These are phyloP conservation scores for Alternaria brassicicola DNA, from an alignment of 2,329 filamentous ascomycete genomes.

Conservation along the genomic window DNA sequence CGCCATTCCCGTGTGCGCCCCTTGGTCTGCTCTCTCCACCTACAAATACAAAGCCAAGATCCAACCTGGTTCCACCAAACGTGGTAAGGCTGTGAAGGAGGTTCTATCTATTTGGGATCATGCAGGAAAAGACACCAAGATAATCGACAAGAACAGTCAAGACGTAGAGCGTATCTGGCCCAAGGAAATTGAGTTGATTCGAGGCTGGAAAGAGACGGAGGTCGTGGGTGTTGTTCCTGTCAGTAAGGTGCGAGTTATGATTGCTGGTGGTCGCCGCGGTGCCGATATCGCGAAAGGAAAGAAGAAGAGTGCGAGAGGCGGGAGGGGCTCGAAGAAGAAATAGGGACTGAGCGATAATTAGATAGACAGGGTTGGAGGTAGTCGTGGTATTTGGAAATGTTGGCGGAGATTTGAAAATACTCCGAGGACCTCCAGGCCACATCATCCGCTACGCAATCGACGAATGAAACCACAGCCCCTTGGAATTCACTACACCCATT, in stretches of 20 bases:
- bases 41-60: slow-evolving; percentile 96
- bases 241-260: slow-evolving; percentile 79
- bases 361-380: neutral
- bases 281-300: slow-evolving; percentile 38
- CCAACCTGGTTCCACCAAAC: slow-evolving; percentile 87
- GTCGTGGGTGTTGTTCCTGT: slow-evolving; percentile 81
- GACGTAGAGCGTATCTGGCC: slow-evolving; percentile 80
- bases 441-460: neutral
- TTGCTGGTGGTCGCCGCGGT: slow-evolving; percentile 54
- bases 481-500: neutral
- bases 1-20: slow-evolving; percentile 67
- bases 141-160: slow-evolving; percentile 54
- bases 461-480: neutral
- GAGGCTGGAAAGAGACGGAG: slow-evolving; percentile 80
- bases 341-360: neutral
- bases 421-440: neutral
- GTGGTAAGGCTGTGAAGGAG: slow-evolving; percentile 92
- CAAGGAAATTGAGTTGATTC: slow-evolving; percentile 82
- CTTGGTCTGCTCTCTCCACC: slow-evolving; percentile 66
- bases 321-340: slow-evolving; percentile 42
- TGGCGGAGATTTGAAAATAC: neutral
- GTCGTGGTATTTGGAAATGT: neutral
- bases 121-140: slow-evolving; percentile 61
- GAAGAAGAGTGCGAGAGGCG: slow-evolving; percentile 37
- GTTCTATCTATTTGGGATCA: slow-evolving; percentile 81